Conservation (phyloP, 192 early-diverging fungal species). For the Gamsiella multidivaricata region DNA sequence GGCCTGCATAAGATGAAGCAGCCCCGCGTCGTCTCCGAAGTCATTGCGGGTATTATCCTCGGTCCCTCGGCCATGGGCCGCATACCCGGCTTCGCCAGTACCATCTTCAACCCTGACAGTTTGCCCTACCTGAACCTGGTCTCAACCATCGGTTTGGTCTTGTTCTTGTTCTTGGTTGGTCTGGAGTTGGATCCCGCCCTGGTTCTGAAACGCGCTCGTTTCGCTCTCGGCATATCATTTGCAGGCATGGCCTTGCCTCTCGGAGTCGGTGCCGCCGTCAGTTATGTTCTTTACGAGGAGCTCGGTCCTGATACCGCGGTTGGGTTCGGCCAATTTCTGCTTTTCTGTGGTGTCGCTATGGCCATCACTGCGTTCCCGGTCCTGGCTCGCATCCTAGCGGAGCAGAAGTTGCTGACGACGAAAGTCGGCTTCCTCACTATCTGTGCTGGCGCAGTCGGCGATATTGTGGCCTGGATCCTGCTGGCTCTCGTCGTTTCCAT, state of each 20-base stretch:
- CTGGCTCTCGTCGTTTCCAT: slow-evolving; percentile 88
- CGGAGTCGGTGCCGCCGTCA: slow-evolving; percentile 57
- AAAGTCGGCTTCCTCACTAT: slow-evolving; percentile 85
- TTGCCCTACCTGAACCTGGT: slow-evolving; percentile 78
- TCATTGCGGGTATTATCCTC: slow-evolving; percentile 89
- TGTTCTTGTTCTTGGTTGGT: slow-evolving; percentile 91
- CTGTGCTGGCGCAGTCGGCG: slow-evolving; percentile 87
- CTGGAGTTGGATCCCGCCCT: slow-evolving; percentile 81
- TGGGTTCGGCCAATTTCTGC: slow-evolving; percentile 47
- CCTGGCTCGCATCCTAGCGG: slow-evolving; percentile 91
- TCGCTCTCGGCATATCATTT: slow-evolving; percentile 74
- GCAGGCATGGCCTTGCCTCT: slow-evolving; percentile 89
- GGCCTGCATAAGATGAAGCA: slow-evolving; percentile 74
- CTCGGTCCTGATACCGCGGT: slow-evolving; percentile 45
- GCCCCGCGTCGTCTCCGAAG: slow-evolving; percentile 91
- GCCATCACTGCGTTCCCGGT: slow-evolving; percentile 83
- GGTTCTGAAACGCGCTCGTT: slow-evolving; percentile 64
- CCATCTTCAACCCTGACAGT: slow-evolving; percentile 79
- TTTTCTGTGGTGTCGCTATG: slow-evolving; percentile 53
- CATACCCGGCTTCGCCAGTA: slow-evolving; percentile 70
- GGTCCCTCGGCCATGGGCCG: slow-evolving; percentile 88
- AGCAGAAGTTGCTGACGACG: slow-evolving; percentile 84
- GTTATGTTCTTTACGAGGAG: slow-evolving; percentile 48
- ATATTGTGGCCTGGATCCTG: slow-evolving; percentile 86
- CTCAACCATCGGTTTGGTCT: slow-evolving; percentile 85